Evolutionary conservation across 768 basidiomycete genomes (phyloP).

Genomic region (Lactarius tabidus): DNA sequence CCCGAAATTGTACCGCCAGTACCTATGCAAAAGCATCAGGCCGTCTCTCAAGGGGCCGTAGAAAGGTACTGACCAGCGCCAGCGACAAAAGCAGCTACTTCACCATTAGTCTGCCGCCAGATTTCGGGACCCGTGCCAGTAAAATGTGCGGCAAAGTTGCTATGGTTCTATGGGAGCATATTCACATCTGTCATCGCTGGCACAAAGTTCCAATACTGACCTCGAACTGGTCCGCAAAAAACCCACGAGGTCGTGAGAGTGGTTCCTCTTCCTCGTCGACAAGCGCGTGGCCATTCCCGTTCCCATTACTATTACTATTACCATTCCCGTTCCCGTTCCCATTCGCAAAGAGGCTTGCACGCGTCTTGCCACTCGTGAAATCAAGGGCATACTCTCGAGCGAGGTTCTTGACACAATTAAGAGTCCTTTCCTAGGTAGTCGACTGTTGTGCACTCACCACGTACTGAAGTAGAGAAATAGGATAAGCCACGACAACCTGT

Average conservation of each 20-base stretch:
- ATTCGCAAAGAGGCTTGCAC: slow-evolving; percentile 29
- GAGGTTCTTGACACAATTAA: slow-evolving; percentile 60
- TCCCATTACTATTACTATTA: slow-evolving; percentile 34
- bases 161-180: slow-evolving; percentile 55
- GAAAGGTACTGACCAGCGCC: slow-evolving; percentile 63
- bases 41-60: not conserved
- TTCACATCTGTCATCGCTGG: not conserved
- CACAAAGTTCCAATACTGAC: slow-evolving; percentile 29
- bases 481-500: slow-evolving; percentile 7
- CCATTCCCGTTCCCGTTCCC: slow-evolving; percentile 31
- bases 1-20: slow-evolving; percentile 96
- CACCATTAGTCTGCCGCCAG: slow-evolving; percentile 86
- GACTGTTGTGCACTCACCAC: slow-evolving; percentile 36
- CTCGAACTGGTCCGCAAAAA: slow-evolving; percentile 97
- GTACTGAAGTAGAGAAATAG: slow-evolving; percentile 16
- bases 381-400: slow-evolving; percentile 73
- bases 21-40: slow-evolving; percentile 37
- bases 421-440: not conserved
- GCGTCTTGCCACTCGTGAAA: slow-evolving; percentile 52
- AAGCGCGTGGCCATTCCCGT: slow-evolving; percentile 29
- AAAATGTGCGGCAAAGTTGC: slow-evolving; percentile 88
- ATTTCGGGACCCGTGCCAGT: slow-evolving; percentile 92
- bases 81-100: slow-evolving; percentile 78
- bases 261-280: slow-evolving; percentile 41
- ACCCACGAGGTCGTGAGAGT: slow-evolving; percentile 61